Evolutionary conservation across 2,329 filamentous ascomycete genomes (phyloP), one percentile per base, ranked within the genome.

Genomic region (Botrytis fabae): DNA sequence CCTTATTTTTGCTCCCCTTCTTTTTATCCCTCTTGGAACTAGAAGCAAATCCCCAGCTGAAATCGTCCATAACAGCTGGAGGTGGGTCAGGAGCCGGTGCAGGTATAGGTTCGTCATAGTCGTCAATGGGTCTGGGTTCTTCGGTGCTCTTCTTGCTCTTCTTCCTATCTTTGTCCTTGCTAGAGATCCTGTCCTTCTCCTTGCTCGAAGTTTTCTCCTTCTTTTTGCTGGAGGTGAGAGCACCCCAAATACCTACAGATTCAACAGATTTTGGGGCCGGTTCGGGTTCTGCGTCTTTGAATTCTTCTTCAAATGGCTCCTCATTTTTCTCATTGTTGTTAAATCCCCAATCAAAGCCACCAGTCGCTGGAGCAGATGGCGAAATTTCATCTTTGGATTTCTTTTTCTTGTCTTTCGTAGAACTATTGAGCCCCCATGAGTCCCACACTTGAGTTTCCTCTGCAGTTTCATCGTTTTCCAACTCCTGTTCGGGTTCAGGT

Each of bases 91-190:
- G 65, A 32, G 44, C 71, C 25, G 81, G 76, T 75, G 69, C 76
- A 18, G 83, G 74, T n/a, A 74, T 68, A 57, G 63, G 48, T 16
- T 69, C 44, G 20, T 38, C 35, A 51, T 57, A 44, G 38, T 73
- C 72, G 46, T 76, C 66, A 18, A 66, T 44, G 10, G 71, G 69
- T 44, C 70, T 70, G 32, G 62, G 65, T n/a, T 65, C 46, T 38
- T 76, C 73, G 10, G 74, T 73, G 57, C 44, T 80, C 78, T 69
- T 72, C 10, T 72, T 64, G 64, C 81, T 76, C 80, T 87, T 86
- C 81, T 86, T 87, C 76, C 80, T 82, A 68, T 81, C 83, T 73
- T 81, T 82, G 59, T 81, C 83, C 73, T 81, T 75, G 62, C 54
- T 74, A 63, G 77, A 60, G 9, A 48, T 66, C 28, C 76, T 73